These are phyloP conservation scores for Phialocephala sp. DNA, from an alignment of 2,329 filamentous ascomycete genomes.

Conservation along the genomic window DNA sequence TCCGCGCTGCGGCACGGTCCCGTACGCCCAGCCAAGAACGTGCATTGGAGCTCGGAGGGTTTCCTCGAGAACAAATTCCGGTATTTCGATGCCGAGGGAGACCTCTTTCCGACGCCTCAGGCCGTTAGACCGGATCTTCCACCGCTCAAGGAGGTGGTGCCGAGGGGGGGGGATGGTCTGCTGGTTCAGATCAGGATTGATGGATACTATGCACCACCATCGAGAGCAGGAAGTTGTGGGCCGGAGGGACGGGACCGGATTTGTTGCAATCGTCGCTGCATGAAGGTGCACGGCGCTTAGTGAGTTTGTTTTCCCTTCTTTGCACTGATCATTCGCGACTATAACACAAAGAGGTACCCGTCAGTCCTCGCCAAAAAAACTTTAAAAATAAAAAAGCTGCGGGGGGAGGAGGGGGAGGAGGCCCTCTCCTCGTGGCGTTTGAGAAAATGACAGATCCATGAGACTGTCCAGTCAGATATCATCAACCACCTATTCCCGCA, in stretches of 20 bases:
- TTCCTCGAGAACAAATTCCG: neutral
- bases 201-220: neutral
- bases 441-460: neutral
- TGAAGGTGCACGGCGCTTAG: neutral
- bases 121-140: no score
- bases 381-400: neutral
- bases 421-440: neutral
- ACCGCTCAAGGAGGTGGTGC: no score
- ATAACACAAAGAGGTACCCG: neutral
- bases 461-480: neutral
- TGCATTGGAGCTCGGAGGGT: neutral
- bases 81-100: neutral
- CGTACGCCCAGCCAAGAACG: neutral
- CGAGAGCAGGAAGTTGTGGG: neutral
- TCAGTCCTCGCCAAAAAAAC: constrained; percentile 6
- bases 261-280: neutral
- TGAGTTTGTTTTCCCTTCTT: neutral
- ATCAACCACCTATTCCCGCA: neutral
- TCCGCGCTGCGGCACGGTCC: neutral
- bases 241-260: no score
- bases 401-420: neutral
- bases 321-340: neutral
- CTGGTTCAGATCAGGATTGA: no score
- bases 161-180: no score
- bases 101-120: no score